A percentile compares a stretch with the other conserved stretches of the same genome.
These are phyloP conservation scores for Cryphonectria carpinicola DNA, from an alignment of 2,329 filamentous ascomycete genomes.

Conservation along the genomic window DNA sequence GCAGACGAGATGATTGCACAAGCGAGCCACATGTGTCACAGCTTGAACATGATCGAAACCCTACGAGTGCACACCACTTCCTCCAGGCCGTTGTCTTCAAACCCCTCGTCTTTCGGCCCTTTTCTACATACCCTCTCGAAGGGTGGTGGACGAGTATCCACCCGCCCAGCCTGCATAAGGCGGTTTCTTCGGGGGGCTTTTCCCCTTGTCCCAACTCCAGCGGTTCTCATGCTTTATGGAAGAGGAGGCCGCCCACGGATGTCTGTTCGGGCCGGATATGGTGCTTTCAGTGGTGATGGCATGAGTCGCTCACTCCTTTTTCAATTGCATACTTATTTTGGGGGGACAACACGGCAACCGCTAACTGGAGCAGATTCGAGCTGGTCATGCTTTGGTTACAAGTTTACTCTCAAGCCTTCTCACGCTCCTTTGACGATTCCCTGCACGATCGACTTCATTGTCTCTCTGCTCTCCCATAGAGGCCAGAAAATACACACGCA, in stretches of 20 bases:
- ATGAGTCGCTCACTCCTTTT: background rate
- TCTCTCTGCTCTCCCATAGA: conserved; percentile 41
- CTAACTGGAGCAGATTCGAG: background rate
- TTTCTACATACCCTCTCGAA: background rate
- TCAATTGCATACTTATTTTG: background rate
- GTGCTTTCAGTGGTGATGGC: background rate
- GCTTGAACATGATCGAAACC: too few relatives aligned
- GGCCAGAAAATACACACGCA: conserved; percentile 45
- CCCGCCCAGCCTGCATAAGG: background rate
- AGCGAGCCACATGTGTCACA: background rate
- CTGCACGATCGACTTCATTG: conserved; percentile 36
- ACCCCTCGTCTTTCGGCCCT: background rate
- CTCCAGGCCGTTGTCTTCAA: background rate
- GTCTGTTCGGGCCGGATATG: background rate
- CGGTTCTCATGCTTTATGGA: background rate
- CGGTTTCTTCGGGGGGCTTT: background rate
- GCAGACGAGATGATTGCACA: background rate
- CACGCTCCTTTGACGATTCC: background rate
- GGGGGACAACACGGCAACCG: background rate
- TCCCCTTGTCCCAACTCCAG: background rate
- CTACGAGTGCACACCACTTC: background rate
- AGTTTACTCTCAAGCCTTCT: background rate
- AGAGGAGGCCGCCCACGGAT: background rate
- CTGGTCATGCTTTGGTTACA: background rate
- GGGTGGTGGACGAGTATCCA: background rate